Evolutionary conservation across 257 asterid genomes (phyloP).

Genomic region (Primulina eburnea): DNA sequence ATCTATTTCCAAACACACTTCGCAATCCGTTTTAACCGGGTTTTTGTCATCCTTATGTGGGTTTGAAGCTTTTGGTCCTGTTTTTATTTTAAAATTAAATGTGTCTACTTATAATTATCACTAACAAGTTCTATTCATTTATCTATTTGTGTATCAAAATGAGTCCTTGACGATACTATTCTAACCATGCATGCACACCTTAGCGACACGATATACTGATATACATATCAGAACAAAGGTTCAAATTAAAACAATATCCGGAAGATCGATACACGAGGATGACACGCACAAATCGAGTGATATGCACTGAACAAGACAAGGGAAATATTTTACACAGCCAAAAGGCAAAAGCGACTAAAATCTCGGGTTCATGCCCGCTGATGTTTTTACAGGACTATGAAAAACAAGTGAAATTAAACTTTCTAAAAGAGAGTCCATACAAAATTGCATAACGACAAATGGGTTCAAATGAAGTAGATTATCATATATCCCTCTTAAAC

Average conservation of each 20-base stretch:
- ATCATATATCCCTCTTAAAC: slow-evolving; percentile 8
- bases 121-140: too few species aligned
- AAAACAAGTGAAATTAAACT: neutral
- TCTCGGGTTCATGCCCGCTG: neutral
- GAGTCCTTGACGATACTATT: neutral
- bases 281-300: neutral
- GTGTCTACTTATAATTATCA: too few species aligned
- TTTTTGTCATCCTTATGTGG: too few species aligned
- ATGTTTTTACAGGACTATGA: neutral
- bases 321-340: neutral
- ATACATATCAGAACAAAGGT: neutral
- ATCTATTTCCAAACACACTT: too few species aligned
- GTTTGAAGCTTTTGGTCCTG: too few species aligned
- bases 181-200: neutral
- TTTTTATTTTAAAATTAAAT: too few species aligned
- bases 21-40: too few species aligned
- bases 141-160: too few species aligned
- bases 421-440: neutral
- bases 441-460: neutral
- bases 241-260: neutral
- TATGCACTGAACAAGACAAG: neutral
- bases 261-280: neutral
- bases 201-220: too few species aligned
- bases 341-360: neutral
- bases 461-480: slow-evolving; percentile 17